Conservation (phyloP, 352 stramenopile species). For the Pythium dissotocum region DNA sequence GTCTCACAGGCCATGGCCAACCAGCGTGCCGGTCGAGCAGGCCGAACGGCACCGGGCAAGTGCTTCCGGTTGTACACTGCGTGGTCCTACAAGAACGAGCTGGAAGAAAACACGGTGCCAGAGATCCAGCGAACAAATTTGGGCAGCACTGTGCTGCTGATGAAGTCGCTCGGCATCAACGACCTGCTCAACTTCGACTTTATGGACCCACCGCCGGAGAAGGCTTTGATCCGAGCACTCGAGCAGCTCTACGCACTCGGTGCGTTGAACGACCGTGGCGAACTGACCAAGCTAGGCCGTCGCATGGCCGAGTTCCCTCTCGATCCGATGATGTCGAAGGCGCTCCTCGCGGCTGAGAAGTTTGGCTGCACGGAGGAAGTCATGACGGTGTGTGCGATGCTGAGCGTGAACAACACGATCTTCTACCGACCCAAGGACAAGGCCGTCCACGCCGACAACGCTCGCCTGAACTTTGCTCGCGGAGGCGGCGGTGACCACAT, state of each 20-base stretch:
- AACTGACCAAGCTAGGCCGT: conserved; percentile 96
- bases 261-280: conserved; percentile 97
- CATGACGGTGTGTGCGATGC: conserved; percentile 97
- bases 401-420: conserved; percentile 97
- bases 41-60: conserved; percentile 96
- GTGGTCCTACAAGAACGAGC: conserved; percentile 98
- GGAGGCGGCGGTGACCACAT: conserved; percentile 98
- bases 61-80: conserved; percentile 99
- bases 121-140: conserved; percentile 99
- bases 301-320: conserved; percentile 96
- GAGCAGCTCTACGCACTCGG: conserved; percentile 99
- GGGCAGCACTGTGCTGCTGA: conserved; percentile 96
- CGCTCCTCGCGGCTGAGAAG: conserved; percentile 89
- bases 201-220: conserved; percentile 98
- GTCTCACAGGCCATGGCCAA: conserved; percentile 97
- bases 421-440: conserved; percentile 99
- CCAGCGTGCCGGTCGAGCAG: conserved; percentile 94
- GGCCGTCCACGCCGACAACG: conserved; percentile 97
- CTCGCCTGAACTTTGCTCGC: conserved; percentile 97
- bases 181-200: conserved; percentile 99
- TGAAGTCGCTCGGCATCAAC: conserved; percentile 99
- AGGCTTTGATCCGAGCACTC: conserved; percentile 97
- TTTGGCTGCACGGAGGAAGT: conserved; percentile 93
- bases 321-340: conserved; percentile 96
- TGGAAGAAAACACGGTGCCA: conserved; percentile 97